phyloP scores from a whole-genome alignment of 192 early-diverging fungal species.

The Gigaspora rosea region DNA sequence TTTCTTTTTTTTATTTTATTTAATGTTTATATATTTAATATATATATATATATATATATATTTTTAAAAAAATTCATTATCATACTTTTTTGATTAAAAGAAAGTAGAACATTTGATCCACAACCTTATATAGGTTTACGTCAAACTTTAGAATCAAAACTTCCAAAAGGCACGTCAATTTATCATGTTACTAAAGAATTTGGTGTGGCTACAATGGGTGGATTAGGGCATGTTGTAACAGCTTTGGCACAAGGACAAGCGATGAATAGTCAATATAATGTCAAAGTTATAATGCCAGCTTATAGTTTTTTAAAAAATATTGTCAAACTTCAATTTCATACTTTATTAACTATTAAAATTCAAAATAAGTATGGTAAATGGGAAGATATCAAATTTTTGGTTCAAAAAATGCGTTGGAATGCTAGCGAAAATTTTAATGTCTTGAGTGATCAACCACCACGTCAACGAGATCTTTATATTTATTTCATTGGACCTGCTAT shows the following conservation, averaged over 20 bases:
- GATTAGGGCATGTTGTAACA: conserved; percentile 55
- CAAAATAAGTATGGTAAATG: conserved; percentile 38
- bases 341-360: conserved; percentile 41
- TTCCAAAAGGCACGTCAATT: conserved; percentile 41
- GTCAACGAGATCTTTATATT: conserved; percentile 37
- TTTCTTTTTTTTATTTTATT: background rate
- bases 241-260: conserved; percentile 51
- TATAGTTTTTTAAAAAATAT: conserved; percentile 47
- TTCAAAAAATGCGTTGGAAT: conserved; percentile 41
- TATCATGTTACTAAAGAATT: conserved; percentile 65
- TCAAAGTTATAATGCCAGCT: conserved; percentile 53
- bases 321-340: conserved; percentile 28
- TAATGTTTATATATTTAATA: background rate
- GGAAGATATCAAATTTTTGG: conserved; percentile 39
- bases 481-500: conserved; percentile 54
- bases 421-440: conserved; percentile 17
- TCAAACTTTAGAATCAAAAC: conserved; percentile 30
- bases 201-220: conserved; percentile 56
- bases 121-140: conserved; percentile 42
- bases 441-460: background rate
- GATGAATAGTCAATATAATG: conserved; percentile 37
- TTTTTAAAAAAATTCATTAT: background rate
- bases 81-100: background rate
- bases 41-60: too few species aligned
- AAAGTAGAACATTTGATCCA: background rate